These are phyloP conservation scores for Phytophthora lateralis DNA, from an alignment of 352 stramenopile species.

Conservation along the genomic window DNA sequence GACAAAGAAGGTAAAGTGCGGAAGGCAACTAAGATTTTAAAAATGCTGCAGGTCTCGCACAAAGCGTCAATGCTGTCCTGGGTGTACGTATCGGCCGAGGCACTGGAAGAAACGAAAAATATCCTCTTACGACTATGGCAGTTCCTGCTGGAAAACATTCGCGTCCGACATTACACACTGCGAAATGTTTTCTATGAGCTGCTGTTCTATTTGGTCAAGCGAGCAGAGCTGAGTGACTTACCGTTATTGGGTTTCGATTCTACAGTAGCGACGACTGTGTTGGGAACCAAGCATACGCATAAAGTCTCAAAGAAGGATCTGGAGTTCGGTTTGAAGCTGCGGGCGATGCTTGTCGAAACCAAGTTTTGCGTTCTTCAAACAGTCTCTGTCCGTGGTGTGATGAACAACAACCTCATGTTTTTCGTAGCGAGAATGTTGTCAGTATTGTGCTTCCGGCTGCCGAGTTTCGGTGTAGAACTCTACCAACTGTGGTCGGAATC, in stretches of 20 bases:
- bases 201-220: constrained; percentile 90
- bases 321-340: constrained; percentile 85
- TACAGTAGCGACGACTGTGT: constrained; percentile 57
- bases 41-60: constrained; percentile 90
- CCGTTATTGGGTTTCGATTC: constrained; percentile 86
- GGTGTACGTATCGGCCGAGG: constrained; percentile 84
- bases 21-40: constrained; percentile 90
- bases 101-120: constrained; percentile 87
- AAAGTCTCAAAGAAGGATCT: constrained; percentile 84
- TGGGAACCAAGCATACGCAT: constrained; percentile 74
- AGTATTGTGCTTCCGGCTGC: constrained; percentile 85
- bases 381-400: constrained; percentile 86
- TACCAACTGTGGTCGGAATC: constrained; percentile 90
- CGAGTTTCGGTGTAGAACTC: constrained; percentile 87
- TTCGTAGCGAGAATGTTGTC: constrained; percentile 89
- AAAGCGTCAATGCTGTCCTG: constrained; percentile 91
- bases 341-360: constrained; percentile 89
- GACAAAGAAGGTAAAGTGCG: constrained; percentile 91
- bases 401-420: constrained; percentile 94
- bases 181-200: constrained; percentile 91
- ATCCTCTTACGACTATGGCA: constrained; percentile 88
- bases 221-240: constrained; percentile 84
- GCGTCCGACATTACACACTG: constrained; percentile 88
- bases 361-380: constrained; percentile 90
- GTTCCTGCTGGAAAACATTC: constrained; percentile 90